Evolutionary conservation across 805 yeast genomes (phyloP).

Genomic region (Maudiozyma barnettii): DNA sequence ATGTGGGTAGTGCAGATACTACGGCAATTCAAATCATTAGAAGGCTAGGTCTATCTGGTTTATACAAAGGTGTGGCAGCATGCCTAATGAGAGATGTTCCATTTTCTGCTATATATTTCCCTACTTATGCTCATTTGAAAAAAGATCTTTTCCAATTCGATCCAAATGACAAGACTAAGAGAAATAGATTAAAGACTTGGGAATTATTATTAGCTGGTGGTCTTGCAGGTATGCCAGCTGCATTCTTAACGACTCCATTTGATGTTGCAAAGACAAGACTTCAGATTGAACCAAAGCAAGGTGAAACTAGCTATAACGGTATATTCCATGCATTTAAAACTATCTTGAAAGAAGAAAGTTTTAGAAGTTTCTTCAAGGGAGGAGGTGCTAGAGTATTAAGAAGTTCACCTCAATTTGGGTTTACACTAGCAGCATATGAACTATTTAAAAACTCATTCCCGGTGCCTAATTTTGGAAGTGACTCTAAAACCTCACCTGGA

Average conservation of each 20-base stretch:
- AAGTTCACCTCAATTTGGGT: constrained; percentile 96
- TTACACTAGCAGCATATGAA: constrained; percentile 95
- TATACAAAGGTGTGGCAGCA: constrained; percentile 86
- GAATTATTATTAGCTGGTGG: constrained; percentile 85
- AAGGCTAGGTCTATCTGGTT: constrained; percentile 72
- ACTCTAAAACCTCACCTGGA: constrained; percentile 4
- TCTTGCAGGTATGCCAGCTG: constrained; percentile 96
- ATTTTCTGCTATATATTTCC: constrained; percentile 93
- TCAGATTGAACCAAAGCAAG: constrained; percentile 71
- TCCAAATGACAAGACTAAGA: constrained; percentile 52
- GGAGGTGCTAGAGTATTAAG: constrained; percentile 90
- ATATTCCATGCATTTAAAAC: constrained; percentile 67
- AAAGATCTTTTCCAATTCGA: constrained; percentile 73
- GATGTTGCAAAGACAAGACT: constrained; percentile 94
- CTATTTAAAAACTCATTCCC: constrained; percentile 47
- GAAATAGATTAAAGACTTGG: constrained; percentile 61
- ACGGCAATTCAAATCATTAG: constrained; percentile 55
- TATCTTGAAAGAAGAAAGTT: constrained; percentile 74
- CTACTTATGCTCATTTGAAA: constrained; percentile 90
- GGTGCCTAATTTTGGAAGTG: constrained; percentile 1
- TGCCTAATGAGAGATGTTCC: constrained; percentile 93
- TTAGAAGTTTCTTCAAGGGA: constrained; percentile 86
- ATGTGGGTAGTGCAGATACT: constrained; percentile 30
- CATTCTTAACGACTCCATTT: constrained; percentile 90
- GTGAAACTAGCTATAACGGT: constrained; percentile 70